Percentiles rank a stretch among this genome's conserved stretches.
Evolutionary conservation across 768 basidiomycete species (phyloP).

Genomic region (Pleurotus ostreatus): DNA sequence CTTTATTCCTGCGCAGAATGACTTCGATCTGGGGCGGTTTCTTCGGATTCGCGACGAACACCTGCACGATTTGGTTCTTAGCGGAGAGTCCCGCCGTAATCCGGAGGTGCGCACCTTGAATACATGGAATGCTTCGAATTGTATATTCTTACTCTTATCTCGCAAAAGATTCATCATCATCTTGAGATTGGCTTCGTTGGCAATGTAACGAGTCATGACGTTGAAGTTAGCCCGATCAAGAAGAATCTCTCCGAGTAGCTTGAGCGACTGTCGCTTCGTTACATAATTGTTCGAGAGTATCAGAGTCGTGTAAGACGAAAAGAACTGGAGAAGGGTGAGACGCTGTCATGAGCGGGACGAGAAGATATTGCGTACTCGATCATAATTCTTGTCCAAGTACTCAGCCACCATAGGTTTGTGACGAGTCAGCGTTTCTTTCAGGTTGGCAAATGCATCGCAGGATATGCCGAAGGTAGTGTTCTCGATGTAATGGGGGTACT

Average conservation of each 20-base stretch:
- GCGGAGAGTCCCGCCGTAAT: neutral
- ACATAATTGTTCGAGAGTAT: slow-evolving; percentile 95
- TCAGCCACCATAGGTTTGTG: slow-evolving; percentile 99
- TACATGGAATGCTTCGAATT: slow-evolving; percentile 99
- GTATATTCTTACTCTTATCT: slow-evolving; percentile 99
- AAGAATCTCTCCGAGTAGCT: slow-evolving; percentile 95
- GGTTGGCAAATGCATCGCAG: slow-evolving; percentile 94
- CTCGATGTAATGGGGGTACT: slow-evolving; percentile 95
- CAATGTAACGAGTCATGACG: slow-evolving; percentile 98
- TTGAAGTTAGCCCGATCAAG: slow-evolving; percentile 97
- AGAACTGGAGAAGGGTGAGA: slow-evolving; percentile 60
- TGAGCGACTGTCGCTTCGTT: slow-evolving; percentile 98
- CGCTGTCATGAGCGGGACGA: neutral
- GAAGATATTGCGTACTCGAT: slow-evolving; percentile 58
- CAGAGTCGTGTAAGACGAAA: slow-evolving; percentile 89
- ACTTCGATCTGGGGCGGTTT: slow-evolving; percentile 93
- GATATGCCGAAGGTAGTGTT: slow-evolving; percentile 97
- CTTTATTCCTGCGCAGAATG: slow-evolving; percentile 91
- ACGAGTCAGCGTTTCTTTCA: slow-evolving; percentile 95
- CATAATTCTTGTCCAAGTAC: slow-evolving; percentile 96
- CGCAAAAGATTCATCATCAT: slow-evolving; percentile 99
- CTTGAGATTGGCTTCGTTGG: slow-evolving; percentile 93
- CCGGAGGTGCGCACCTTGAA: slow-evolving; percentile 75
- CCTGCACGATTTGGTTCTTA: slow-evolving; percentile 34
- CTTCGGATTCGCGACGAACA: slow-evolving; percentile 99